phyloP scores from a whole-genome alignment of 2,329 filamentous ascomycete species.

The Byssothecium circinans region DNA sequence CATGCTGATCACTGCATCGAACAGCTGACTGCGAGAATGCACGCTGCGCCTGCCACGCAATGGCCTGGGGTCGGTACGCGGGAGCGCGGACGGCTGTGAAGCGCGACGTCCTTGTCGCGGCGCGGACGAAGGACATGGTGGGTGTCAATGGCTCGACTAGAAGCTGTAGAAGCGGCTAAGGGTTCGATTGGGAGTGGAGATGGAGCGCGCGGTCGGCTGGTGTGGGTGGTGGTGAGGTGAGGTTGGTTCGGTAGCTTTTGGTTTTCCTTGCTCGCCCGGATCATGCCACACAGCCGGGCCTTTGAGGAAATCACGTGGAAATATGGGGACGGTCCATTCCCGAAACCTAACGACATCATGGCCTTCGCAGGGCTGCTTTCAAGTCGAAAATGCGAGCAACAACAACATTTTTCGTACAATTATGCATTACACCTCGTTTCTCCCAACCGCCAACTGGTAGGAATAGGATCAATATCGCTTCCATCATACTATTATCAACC shows the following conservation, averaged over 20 bases:
- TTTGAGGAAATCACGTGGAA: not conserved
- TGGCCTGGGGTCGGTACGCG: slow-evolving; percentile 36
- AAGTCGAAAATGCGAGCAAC: no score
- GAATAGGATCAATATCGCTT: not conserved
- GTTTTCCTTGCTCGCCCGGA: slow-evolving; percentile 3
- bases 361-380: not conserved
- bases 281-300: slow-evolving; percentile 1
- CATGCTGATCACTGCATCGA: slow-evolving; percentile 60
- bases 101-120: slow-evolving; percentile 39
- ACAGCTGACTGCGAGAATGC: slow-evolving; percentile 56
- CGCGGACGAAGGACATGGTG: slow-evolving; percentile 44
- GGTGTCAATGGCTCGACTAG: slow-evolving; percentile 28
- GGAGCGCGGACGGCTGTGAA: slow-evolving; percentile 35
- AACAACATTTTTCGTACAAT: slow-evolving; percentile 1
- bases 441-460: not conserved
- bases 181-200: slow-evolving; percentile 24
- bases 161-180: slow-evolving; percentile 22
- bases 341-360: not conserved
- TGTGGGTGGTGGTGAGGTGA: slow-evolving; percentile 18
- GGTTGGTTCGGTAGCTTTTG: slow-evolving; percentile 1
- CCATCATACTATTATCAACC: not conserved
- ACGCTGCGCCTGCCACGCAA: slow-evolving; percentile 39
- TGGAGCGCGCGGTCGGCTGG: slow-evolving; percentile 15
- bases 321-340: not conserved
- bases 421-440: not conserved